Evolutionary conservation across 768 basidiomycete genomes (phyloP), one percentile per base, ranked within the genome.

Genomic region (Suillus ampliporus): DNA sequence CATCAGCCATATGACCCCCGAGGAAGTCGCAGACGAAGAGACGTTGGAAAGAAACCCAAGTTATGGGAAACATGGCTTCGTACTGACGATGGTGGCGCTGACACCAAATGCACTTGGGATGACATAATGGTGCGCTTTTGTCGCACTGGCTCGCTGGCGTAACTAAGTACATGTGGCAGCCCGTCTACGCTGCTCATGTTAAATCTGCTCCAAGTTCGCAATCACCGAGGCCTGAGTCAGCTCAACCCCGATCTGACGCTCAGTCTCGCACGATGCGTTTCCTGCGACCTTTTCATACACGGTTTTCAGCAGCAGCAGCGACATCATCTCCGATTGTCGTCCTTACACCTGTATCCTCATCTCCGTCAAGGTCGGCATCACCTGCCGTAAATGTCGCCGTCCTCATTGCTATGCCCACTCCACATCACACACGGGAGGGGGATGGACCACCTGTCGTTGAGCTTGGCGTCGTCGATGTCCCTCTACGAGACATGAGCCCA

Each of bases 321-420:
- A 56, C 59, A 4, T 67, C 19, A 23, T 60, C 47, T 9, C 61
- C 61, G 19, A 60, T 57, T 38, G 46, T 57, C 14, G 28, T 62
- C 19, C 47, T 51, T 54, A 19, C 41, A 3, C 19, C 19, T 1
- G 35, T 61, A 28, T 31, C 47, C 35, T 19, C 68, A 15, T 61
- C 68, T 56, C 63, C 64, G 56, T 11, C 56, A 52, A 15, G 37
- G 53, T 26, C 57, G 15, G 5, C 63, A 31, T 57, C 65, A 28
- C 65, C 75, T 38, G 60, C 69, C 48, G 70, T 83, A 28, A 74
- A 73, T 40, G 74, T 83, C 35, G 76, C 79, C 0, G 80, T 83
- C 19, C 70, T 83, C 37, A 78, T 83, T 44, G 81, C 82, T 5
- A 82, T 83, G 82, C 82, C 82, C 21, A 38, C 34, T 28, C 14